Conservation (phyloP, 2,329 filamentous ascomycete genomes). For the Fusarium sp. region DNA sequence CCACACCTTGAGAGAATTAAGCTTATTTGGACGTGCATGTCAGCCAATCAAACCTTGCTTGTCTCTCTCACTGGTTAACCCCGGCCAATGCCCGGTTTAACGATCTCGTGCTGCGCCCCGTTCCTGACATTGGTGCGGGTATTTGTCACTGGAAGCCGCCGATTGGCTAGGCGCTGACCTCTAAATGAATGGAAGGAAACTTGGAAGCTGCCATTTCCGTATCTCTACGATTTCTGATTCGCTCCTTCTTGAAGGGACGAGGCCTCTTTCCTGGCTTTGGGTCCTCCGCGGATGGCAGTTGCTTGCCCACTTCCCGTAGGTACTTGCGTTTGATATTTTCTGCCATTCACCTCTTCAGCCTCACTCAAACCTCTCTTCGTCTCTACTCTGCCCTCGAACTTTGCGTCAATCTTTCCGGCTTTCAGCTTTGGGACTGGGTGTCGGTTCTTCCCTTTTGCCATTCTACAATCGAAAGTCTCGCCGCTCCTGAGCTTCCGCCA, state of each 20-base stretch:
- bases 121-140: constrained; percentile 7
- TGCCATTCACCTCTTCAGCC: not conserved
- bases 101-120: constrained; percentile 16
- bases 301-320: constrained; percentile 25
- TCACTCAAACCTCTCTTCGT: not conserved
- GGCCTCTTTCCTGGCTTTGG: not conserved
- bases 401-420: too few species aligned
- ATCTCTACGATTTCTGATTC: constrained; percentile 1
- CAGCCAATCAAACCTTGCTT: constrained; percentile 16
- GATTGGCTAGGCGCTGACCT: constrained; percentile 22
- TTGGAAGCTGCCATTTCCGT: constrained; percentile 13
- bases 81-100: constrained; percentile 10
- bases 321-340: not conserved
- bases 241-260: not conserved
- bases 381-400: not conserved
- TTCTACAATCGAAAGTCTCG: too few species aligned
- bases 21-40: constrained; percentile 18
- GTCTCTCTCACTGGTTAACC: constrained; percentile 5
- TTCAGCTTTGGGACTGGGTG: too few species aligned
- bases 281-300: not conserved
- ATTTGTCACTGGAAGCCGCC: constrained; percentile 24
- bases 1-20: constrained; percentile 29
- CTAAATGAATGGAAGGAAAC: constrained; percentile 9
- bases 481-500: not conserved
- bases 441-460: too few species aligned